Percentiles rank a stretch among this genome's conserved stretches.
Conservation (phyloP, 305 asterid species). For the Solanum hybrid region DNA sequence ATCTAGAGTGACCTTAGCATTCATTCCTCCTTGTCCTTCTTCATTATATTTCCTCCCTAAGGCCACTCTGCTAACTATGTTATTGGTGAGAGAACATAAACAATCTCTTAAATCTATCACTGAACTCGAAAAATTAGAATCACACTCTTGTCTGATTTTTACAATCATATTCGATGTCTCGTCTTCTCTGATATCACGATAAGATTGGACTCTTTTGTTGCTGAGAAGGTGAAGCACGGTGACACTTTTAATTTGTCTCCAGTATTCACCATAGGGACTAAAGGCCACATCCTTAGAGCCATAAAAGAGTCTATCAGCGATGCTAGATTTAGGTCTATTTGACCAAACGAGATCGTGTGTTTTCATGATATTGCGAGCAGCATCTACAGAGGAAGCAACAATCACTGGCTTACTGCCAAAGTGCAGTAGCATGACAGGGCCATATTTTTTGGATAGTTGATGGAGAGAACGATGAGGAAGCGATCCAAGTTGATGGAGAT, state of each 20-base stretch:
- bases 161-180: constrained; percentile 24
- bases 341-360: constrained; percentile 8
- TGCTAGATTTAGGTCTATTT: constrained; percentile 2
- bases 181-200: constrained; percentile 23
- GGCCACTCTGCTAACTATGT: constrained; percentile 20
- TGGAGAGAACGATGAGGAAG: constrained; percentile 13
- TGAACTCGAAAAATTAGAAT: not conserved
- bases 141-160: not conserved
- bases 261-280: constrained; percentile 43
- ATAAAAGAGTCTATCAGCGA: not conserved
- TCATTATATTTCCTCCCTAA: constrained; percentile 17
- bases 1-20: not conserved
- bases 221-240: constrained; percentile 38
- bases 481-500: constrained; percentile 15
- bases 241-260: constrained; percentile 40
- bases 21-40: not conserved
- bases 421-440: constrained; percentile 16
- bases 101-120: not conserved
- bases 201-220: constrained; percentile 36
- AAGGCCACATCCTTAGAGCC: constrained; percentile 8
- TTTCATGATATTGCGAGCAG: constrained; percentile 14
- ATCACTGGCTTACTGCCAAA: constrained; percentile 9
- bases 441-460: constrained; percentile 5
- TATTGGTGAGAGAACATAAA: not conserved
- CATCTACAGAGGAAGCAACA: constrained; percentile 16